Base-by-base conservation (phyloP, 768 basidiomycete species). In the Leucocoprinus birnbaumii region DNA sequence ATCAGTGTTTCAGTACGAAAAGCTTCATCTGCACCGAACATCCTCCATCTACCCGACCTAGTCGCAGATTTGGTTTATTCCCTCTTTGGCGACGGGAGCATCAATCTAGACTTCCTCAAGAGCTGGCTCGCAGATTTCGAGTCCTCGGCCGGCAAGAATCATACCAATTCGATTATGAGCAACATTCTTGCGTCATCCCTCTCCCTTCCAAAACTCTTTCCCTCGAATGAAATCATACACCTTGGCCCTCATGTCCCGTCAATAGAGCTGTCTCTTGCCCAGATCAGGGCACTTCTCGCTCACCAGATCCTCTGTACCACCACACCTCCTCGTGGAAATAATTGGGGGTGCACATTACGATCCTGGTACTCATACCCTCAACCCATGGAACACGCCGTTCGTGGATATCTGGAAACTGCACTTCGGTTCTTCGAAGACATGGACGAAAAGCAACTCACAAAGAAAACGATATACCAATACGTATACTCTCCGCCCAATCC, bases 241-340 rank as follows among this genome's bases (percentile, higher is more conserved):
- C 59, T 68, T 26, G 55, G 57, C 46, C 37, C 48, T 34, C 48
- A 55, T 26, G 57, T 62, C 41, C 60, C 57, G 8, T 35, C 51
- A 13, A 26, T 63, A 34, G 49, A 56, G 9, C 53, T 70, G 10
- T 61, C 60, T 26, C 45, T 53, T 5, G 27, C 43, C 16, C 66
- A 72, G 47, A 58, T 67, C 45, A 61, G 58, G 51, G 67, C 58
- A 31, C 60, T 71, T 4, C 55, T 72, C 11, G 57, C 70, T 25
- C 71, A 69, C 51, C 71, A 69, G 52, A 49, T 69, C 48, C 58
- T 70, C 8, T 68, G 68, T 18, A 73, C 66, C 14, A 58, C 70
- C 19, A 55, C 48, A 9, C 64, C 59, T 3, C 68, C 69, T 3
- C 53, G 57, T 38, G 62, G 61, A 18, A 70, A 65, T 48, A 59